Evolutionary conservation across 345 rosid species (phyloP).

Genomic region (Eucalyptus curtisii): DNA sequence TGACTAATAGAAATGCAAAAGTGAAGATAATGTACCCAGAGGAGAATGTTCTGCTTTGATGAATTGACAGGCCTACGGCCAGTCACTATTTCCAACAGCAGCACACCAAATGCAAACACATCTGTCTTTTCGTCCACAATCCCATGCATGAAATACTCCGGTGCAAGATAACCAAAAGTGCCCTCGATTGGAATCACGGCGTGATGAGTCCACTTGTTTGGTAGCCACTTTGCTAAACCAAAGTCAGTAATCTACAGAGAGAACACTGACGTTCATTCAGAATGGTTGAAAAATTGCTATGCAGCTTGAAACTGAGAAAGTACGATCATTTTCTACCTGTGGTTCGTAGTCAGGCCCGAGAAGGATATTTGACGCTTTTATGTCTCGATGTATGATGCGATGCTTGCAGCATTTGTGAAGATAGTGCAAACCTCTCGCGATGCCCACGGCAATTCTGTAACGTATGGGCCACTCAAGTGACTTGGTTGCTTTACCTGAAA

Average conservation of each 20-base stretch:
- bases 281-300: neutral
- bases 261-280: neutral
- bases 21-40: constrained; percentile 42
- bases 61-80: constrained; percentile 78
- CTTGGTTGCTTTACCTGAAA: constrained; percentile 18
- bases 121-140: constrained; percentile 92
- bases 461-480: constrained; percentile 59
- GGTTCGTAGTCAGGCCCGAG: constrained; percentile 88
- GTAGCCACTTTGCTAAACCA: constrained; percentile 94
- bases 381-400: constrained; percentile 89
- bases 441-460: constrained; percentile 70
- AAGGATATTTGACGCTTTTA: constrained; percentile 85
- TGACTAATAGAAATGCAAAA: neutral
- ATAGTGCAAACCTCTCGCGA: constrained; percentile 79
- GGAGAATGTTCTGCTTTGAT: constrained; percentile 60
- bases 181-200: constrained; percentile 88
- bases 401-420: constrained; percentile 85
- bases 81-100: constrained; percentile 73
- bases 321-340: constrained; percentile 23
- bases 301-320: neutral
- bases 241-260: constrained; percentile 71
- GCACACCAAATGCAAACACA: constrained; percentile 80
- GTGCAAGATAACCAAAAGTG: constrained; percentile 97
- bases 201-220: constrained; percentile 90
- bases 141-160: constrained; percentile 94